These are phyloP conservation scores for Citrus sp. DNA, from an alignment of 345 rosid genomes.

Conservation along the genomic window DNA sequence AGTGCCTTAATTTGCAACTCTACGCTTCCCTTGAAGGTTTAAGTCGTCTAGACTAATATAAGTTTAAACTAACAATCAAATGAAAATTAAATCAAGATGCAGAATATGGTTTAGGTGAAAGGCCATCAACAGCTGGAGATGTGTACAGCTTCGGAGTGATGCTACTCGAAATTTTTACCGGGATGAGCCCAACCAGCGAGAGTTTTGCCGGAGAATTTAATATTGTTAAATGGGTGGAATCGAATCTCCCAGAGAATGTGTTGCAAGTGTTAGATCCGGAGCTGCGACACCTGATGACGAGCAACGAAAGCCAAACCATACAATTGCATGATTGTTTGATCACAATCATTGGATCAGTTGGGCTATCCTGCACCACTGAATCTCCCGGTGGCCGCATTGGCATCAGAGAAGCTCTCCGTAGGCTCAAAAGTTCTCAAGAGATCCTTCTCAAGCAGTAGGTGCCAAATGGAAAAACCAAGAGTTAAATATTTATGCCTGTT, in stretches of 20 bases:
- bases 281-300: conserved; percentile 2
- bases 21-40: no score
- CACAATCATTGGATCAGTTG: conserved; percentile 31
- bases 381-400: conserved; percentile 35
- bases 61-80: not conserved
- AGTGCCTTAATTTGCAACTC: not conserved
- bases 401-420: conserved; percentile 37
- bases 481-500: no score
- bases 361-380: conserved; percentile 32
- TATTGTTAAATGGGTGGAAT: conserved; percentile 34
- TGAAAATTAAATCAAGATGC: not conserved
- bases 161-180: no score
- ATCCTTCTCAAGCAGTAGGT: no score
- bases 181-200: not conserved
- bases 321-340: conserved; percentile 20
- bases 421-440: conserved; percentile 22
- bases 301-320: not conserved
- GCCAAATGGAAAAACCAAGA: no score
- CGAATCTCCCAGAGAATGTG: conserved; percentile 17
- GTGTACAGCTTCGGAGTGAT: conserved; percentile 40
- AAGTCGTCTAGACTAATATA: no score
- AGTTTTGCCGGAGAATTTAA: conserved; percentile 13
- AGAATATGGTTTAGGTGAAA: conserved; percentile 20
- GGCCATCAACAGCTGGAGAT: conserved; percentile 50
- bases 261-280: conserved; percentile 31